A percentile compares a stretch with the other conserved stretches of the same genome.
phyloP scores from a whole-genome alignment of 139 green algal genomes.

The Monoraphidium neglectum region DNA sequence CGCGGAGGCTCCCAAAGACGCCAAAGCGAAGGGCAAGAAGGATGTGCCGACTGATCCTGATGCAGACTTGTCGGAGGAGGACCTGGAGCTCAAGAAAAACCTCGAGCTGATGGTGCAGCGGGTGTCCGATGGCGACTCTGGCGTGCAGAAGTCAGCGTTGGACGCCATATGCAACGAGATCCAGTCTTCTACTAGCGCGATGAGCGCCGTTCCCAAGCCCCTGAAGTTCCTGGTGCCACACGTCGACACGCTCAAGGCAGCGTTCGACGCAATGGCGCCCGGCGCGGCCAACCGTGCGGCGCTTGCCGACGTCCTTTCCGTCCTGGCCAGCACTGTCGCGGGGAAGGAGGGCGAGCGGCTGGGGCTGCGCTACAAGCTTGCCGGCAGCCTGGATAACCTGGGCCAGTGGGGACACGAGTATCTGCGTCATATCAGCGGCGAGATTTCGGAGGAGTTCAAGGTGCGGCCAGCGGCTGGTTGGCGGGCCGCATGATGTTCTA shows the following conservation, averaged over 20 bases:
- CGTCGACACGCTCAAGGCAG: conserved; percentile 75
- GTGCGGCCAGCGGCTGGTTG: conserved; percentile 41
- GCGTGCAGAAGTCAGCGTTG: conserved; percentile 73
- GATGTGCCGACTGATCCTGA: conserved; percentile 31
- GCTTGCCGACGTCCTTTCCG: conserved; percentile 95
- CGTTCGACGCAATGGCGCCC: conserved; percentile 57
- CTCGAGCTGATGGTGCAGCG: conserved; percentile 92
- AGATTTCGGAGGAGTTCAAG: conserved; percentile 83
- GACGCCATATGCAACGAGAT: conserved; percentile 79
- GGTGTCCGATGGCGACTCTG: conserved; percentile 52
- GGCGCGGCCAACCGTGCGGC: conserved; percentile 40
- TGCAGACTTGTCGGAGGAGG: conserved; percentile 59
- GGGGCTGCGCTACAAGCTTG: conserved; percentile 85
- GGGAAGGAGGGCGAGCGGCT: conserved; percentile 71
- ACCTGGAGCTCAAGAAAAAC: conserved; percentile 82
- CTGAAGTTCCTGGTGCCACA: conserved; percentile 97
- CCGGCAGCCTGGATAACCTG: conserved; percentile 29
- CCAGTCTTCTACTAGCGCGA: conserved; percentile 87
- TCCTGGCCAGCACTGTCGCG: conserved; percentile 91
- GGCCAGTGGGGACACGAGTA: conserved; percentile 97
- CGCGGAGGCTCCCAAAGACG: conserved; percentile 7
- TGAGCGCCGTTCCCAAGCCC: conserved; percentile 98
- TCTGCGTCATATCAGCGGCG: conserved; percentile 90
- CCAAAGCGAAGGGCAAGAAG: conserved; percentile 26
- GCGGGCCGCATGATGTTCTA: too few relatives aligned